Conservation (phyloP, 805 yeast genomes). For the Teunomyces barrocoloradensis region DNA sequence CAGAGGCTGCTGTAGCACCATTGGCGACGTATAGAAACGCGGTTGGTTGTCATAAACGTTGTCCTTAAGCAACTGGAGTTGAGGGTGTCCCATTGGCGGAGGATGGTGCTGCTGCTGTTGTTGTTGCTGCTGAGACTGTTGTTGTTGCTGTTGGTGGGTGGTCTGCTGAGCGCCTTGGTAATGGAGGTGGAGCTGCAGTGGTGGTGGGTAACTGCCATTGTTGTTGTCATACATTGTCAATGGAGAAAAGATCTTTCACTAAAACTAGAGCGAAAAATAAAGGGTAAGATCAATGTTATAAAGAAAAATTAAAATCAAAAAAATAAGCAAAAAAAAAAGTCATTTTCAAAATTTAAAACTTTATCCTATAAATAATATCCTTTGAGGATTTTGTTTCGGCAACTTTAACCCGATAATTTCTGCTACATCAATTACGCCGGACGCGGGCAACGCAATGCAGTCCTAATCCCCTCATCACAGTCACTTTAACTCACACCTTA, state of each 20-base stretch:
- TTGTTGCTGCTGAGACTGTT: constrained; percentile 7
- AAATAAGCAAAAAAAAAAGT: constrained; percentile 1
- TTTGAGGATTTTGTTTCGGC: not conserved
- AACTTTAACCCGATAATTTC: not conserved
- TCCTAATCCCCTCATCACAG: not conserved
- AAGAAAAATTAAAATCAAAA: constrained; percentile 2
- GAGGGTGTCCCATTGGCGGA: constrained; percentile 3
- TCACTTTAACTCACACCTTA: not conserved
- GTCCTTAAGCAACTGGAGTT: constrained; percentile 7
- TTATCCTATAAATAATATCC: not conserved
- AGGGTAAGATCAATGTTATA: constrained; percentile 3
- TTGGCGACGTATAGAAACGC: constrained; percentile 20
- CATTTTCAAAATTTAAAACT: not conserved
- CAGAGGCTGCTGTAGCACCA: constrained; percentile 23
- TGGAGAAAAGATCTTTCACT: constrained; percentile 1
- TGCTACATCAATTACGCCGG: not conserved
- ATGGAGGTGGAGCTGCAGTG: constrained; percentile 3
- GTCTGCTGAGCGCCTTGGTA: constrained; percentile 7
- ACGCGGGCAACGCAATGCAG: not conserved
- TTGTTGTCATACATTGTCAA: constrained; percentile 7
- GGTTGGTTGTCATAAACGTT: constrained; percentile 15
- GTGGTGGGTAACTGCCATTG: constrained; percentile 1
- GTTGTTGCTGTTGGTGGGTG: constrained; percentile 9
- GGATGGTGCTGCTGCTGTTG: constrained; percentile 5
- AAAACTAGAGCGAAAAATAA: constrained; percentile 3